Base-by-base conservation (phyloP, 2,329 filamentous ascomycete genomes). In the Alternaria longipes region DNA sequence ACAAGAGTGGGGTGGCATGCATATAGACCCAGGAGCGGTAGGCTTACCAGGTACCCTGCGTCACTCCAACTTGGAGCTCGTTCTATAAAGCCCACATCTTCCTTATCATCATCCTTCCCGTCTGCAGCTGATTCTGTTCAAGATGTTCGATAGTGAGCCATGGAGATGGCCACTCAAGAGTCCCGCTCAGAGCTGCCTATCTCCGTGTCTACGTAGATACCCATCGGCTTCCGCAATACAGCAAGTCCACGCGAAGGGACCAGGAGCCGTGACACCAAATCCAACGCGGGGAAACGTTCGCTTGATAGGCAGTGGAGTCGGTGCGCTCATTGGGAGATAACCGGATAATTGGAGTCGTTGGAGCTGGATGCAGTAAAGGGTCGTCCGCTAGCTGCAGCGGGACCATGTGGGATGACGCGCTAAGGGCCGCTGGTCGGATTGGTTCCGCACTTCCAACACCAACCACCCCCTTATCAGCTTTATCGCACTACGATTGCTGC, bases 361-460 rank as follows among this genome's bases (percentile, higher is more conserved):
- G 26, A 51, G 28, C 26, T 24, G 38, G 8, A 44, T 42, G 8
- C 26, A 18, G 38, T 18, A 32, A 40, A 30, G 30, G 36, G 58
- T 26, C 9, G 47, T 34, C 26, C 45, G 32, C 34, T 51, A 51
- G 47, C 32, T 34, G 24, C 36, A 28, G 57, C 49, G 54, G 47
- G 57, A 52, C 30, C 20, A 54, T 24, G 52, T 47, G 11, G 22
- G 30, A 38, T 49, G 47, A 46, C 36, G 41, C 46, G 34, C 34
- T 36, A 45, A n/a, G 26, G 9, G 18, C 44, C 22, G 22, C 40
- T 20, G 5, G 20, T 24, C 57, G 57, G 61, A 42, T 52, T 36
- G 14, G 20, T 62, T 56, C 59, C 62, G 52, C 59, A 24, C 51
- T 24, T 24, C 46, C 42, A 58, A 54, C 51, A 54, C 41, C 51